Conservation (phyloP, 257 asterid species). For the Scutellaria minor region DNA sequence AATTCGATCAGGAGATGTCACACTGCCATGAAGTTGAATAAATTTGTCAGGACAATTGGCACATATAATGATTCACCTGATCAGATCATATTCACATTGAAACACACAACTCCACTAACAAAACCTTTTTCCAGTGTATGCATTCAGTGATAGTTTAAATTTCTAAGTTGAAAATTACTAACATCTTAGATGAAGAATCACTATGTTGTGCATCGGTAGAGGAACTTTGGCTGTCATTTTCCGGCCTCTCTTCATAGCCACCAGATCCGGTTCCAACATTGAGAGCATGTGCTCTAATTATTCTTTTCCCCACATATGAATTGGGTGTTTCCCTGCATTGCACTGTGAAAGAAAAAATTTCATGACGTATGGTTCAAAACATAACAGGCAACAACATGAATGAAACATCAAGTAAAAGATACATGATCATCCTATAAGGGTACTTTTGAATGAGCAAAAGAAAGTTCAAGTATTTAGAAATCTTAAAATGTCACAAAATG, state of each 20-base stretch:
- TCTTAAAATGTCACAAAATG: background rate
- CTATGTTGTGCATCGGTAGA: conserved; percentile 29
- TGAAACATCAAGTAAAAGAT: conserved; percentile 1
- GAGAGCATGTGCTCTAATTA: conserved; percentile 35
- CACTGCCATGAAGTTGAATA: conserved; percentile 48
- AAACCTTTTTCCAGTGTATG: background rate
- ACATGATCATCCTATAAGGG: background rate
- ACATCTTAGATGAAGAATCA: conserved; percentile 37
- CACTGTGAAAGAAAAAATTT: conserved; percentile 25
- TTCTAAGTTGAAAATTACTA: conserved; percentile 28
- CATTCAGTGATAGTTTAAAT: conserved; percentile 10
- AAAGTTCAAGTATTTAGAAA: conserved; percentile 9
- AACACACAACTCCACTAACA: background rate
- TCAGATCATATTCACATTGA: background rate
- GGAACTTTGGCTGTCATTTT: conserved; percentile 32
- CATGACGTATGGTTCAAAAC: background rate
- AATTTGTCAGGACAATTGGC: conserved; percentile 38
- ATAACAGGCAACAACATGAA: background rate
- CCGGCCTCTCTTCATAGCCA: conserved; percentile 41
- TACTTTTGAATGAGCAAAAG: background rate
- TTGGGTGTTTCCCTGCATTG: conserved; percentile 18
- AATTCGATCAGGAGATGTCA: conserved; percentile 61
- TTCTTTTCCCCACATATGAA: conserved; percentile 21
- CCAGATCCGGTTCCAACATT: conserved; percentile 43
- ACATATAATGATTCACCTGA: background rate